These are phyloP conservation scores for Niveomyces coronatus DNA, from an alignment of 2,329 filamentous ascomycete genomes.

Conservation along the genomic window DNA sequence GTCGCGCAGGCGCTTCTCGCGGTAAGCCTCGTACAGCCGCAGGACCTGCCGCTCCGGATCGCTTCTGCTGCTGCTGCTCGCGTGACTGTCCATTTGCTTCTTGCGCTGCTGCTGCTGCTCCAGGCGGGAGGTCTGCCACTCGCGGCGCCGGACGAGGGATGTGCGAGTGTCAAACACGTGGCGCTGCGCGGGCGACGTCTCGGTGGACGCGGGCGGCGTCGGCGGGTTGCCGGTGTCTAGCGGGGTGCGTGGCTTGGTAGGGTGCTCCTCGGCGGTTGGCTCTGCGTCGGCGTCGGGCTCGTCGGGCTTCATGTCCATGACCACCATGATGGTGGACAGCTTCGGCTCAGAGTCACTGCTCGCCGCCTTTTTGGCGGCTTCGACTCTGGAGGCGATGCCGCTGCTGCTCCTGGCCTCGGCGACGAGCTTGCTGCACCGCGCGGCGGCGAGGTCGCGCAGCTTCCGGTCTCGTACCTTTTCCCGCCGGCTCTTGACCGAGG, in stretches of 20 bases:
- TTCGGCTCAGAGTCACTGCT: constrained; percentile 14
- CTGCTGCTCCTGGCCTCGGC: too few species aligned
- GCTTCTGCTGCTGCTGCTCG: too few species aligned
- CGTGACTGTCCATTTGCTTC: too few species aligned
- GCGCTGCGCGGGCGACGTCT: constrained; percentile 18
- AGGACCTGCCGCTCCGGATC: constrained; percentile 24
- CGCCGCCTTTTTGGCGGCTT: too few species aligned
- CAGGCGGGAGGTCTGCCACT: constrained; percentile 23
- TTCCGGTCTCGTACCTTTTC: constrained; percentile 31
- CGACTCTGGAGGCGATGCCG: not conserved
- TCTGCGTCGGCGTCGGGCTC: not conserved
- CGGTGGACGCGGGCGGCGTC: constrained; percentile 22
- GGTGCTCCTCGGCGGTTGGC: not conserved
- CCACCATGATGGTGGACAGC: constrained; percentile 29
- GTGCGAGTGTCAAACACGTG: constrained; percentile 17
- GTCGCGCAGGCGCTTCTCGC: constrained; percentile 33
- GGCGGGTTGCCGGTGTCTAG: constrained; percentile 13
- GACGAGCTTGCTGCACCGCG: constrained; percentile 11
- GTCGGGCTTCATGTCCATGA: constrained; percentile 24
- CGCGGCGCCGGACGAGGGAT: constrained; percentile 22
- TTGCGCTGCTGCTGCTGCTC: constrained; percentile 17
- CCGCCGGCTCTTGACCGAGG: constrained; percentile 21
- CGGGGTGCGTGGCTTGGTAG: too few species aligned
- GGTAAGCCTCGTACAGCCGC: constrained; percentile 29
- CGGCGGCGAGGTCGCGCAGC: constrained; percentile 28